Conservation (phyloP, 2,329 filamentous ascomycete species). For the Rhinocladiella mackenziei region DNA sequence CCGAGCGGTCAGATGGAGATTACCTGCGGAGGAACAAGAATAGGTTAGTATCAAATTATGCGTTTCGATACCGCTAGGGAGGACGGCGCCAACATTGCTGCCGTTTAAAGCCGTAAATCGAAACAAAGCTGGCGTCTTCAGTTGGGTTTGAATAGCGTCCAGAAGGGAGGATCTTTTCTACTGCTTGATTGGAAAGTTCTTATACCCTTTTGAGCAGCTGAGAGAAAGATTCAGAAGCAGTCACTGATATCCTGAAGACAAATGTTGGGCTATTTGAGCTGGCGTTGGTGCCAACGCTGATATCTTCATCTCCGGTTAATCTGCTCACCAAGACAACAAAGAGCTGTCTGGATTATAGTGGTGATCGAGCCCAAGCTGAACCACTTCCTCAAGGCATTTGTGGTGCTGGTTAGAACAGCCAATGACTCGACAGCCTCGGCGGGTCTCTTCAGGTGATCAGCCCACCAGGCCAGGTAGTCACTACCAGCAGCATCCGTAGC, state of each 20-base stretch:
- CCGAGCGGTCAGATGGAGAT: constrained; percentile 39
- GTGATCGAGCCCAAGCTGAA: constrained; percentile 37
- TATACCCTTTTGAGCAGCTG: constrained; percentile 40
- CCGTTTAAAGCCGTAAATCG: constrained; percentile 47
- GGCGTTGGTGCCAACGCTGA: constrained; percentile 44
- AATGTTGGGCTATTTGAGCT: constrained; percentile 44
- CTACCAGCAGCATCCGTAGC: constrained; percentile 4
- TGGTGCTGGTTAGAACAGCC: constrained; percentile 36
- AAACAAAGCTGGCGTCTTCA: constrained; percentile 40
- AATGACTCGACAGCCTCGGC: constrained; percentile 45
- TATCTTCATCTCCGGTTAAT: constrained; percentile 49
- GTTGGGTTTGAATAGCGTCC: constrained; percentile 14
- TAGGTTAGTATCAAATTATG: constrained; percentile 42
- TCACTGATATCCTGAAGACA: constrained; percentile 43
- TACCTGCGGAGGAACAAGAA: constrained; percentile 30
- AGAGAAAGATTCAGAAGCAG: constrained; percentile 40
- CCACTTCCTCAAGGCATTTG: constrained; percentile 40
- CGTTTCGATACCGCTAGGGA: constrained; percentile 43
- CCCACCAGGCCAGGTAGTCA: constrained; percentile 40
- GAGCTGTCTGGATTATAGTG: constrained; percentile 43
- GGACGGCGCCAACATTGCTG: constrained; percentile 35
- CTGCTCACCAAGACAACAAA: constrained; percentile 44
- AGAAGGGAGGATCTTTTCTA: constrained; percentile 17
- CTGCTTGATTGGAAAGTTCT: constrained; percentile 21
- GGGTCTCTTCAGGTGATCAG: constrained; percentile 37